Evolutionary conservation across 2,329 filamentous ascomycete genomes (phyloP).

Genomic region (Incumbomyces delicatus): DNA sequence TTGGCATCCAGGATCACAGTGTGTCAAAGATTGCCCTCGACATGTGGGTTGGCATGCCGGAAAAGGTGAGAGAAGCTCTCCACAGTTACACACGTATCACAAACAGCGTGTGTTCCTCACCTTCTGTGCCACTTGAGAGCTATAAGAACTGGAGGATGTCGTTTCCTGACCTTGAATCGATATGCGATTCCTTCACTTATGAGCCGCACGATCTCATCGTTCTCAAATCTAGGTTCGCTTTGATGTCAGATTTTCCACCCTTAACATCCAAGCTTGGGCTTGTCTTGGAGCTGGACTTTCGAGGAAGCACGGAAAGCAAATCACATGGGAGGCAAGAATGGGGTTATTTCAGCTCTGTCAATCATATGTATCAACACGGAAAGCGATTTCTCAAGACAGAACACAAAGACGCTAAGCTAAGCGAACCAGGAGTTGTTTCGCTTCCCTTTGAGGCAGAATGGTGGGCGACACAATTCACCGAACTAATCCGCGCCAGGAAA

Average conservation of each 20-base stretch:
- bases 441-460: conserved; percentile 36
- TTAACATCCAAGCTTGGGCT: conserved; percentile 33
- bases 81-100: conserved; percentile 37
- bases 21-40: conserved; percentile 32
- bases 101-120: conserved; percentile 26
- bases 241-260: conserved; percentile 36
- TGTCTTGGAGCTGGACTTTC: conserved; percentile 32
- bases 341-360: conserved; percentile 29
- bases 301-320: conserved; percentile 5
- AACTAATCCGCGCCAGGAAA: conserved; percentile 31
- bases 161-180: conserved; percentile 31
- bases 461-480: conserved; percentile 36
- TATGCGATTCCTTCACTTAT: conserved; percentile 27
- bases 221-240: conserved; percentile 33
- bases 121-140: conserved; percentile 32
- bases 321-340: conserved; percentile 17
- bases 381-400: conserved; percentile 20
- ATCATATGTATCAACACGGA: conserved; percentile 32
- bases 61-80: conserved; percentile 30
- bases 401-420: conserved; percentile 22
- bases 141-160: conserved; percentile 30
- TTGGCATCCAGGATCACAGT: conserved; percentile 1
- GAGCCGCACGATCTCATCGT: conserved; percentile 35
- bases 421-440: conserved; percentile 28
- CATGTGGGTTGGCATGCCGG: conserved; percentile 36